A percentile compares a stretch with the other conserved stretches of the same genome.
Evolutionary conservation across 257 asterid species (phyloP).

Genomic region (Cruciata laevipes): DNA sequence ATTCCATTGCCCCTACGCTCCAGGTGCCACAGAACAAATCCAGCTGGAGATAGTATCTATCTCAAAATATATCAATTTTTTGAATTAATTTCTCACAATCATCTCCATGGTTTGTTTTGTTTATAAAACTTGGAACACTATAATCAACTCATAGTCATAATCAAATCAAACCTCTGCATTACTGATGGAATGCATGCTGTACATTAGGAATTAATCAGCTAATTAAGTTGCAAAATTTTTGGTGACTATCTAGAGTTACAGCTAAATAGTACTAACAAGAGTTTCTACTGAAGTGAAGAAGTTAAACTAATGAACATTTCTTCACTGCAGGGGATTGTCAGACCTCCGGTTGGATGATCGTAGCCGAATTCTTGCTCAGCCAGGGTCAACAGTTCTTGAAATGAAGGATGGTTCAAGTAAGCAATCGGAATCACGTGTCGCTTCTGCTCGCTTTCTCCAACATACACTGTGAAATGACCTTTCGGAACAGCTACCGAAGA

Average conservation of each 20-base stretch:
- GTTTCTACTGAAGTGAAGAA: neutral
- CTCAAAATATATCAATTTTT: no score
- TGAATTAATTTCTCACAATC: no score
- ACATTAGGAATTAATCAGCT: neutral
- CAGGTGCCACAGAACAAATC: no score
- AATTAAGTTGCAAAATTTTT: no score
- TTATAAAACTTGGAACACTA: no score
- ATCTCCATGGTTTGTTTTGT: no score
- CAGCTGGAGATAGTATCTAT: no score
- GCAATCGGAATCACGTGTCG: neutral
- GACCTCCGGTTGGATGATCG: neutral
- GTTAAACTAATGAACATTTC: neutral
- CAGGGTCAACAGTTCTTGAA: neutral
- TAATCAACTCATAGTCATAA: no score
- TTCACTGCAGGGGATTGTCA: neutral
- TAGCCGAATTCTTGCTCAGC: neutral
- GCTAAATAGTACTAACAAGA: neutral
- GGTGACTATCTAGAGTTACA: neutral
- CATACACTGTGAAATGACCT: neutral
- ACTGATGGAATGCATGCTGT: neutral
- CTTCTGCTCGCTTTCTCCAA: neutral
- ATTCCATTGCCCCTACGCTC: no score
- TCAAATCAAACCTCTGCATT: no score
- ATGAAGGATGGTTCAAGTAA: neutral
- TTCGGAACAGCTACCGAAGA: neutral